These are phyloP conservation scores for Mycena epipterygia DNA, from an alignment of 768 basidiomycete genomes.

Conservation along the genomic window DNA sequence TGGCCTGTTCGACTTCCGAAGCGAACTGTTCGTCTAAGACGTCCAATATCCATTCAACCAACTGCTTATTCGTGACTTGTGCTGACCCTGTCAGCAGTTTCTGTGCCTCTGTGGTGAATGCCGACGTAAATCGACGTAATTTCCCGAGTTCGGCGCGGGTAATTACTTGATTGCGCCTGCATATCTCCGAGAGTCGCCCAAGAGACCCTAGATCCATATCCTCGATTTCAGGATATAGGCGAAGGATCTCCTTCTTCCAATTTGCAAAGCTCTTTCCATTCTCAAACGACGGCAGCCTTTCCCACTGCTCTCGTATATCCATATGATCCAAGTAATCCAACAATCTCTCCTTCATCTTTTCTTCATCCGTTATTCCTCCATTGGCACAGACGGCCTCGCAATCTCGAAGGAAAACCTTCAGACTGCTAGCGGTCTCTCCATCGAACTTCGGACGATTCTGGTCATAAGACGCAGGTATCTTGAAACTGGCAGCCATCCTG, in stretches of 20 bases:
- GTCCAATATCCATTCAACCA: not conserved
- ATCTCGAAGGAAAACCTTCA: not conserved
- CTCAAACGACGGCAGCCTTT: not conserved
- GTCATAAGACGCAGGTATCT: too few relatives aligned
- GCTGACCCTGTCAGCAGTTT: too few relatives aligned
- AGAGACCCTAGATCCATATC: constrained; percentile 1
- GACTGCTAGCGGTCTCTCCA: not conserved
- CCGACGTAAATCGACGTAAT: too few relatives aligned
- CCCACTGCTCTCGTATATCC: not conserved
- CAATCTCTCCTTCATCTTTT: not conserved
- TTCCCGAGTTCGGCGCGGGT: too few relatives aligned
- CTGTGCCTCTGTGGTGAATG: too few relatives aligned
- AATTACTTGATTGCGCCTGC: too few relatives aligned
- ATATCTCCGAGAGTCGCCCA: too few relatives aligned
- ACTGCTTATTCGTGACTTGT: too few relatives aligned
- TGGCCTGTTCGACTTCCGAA: not conserved
- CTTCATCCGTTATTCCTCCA: too few relatives aligned
- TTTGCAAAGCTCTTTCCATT: not conserved
- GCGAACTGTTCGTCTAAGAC: not conserved
- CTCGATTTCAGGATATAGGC: not conserved
- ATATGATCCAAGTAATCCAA: not conserved
- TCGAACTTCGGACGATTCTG: too few relatives aligned
- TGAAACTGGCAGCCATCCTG: too few relatives aligned
- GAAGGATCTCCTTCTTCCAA: not conserved
- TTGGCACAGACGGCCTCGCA: not conserved